These are phyloP conservation scores for Microbotryum intermedium DNA, from an alignment of 1,284 basidiomycete species.

Conservation along the genomic window DNA sequence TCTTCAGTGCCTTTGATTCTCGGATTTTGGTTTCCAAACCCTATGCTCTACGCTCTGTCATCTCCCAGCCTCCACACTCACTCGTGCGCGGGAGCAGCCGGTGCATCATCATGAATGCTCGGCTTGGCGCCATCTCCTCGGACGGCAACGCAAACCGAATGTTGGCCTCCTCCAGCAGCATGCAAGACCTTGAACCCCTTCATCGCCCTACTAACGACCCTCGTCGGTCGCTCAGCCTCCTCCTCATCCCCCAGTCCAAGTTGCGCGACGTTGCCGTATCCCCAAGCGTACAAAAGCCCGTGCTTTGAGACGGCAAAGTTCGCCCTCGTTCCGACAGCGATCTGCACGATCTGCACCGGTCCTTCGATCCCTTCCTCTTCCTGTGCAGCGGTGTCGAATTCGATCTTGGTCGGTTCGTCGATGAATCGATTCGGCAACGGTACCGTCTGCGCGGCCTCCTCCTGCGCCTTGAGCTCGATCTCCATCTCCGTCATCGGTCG, in stretches of 20 bases:
- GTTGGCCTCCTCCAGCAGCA: slow-evolving; percentile 31
- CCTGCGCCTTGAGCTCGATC: slow-evolving; percentile 20
- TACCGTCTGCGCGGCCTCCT: slow-evolving; percentile 36
- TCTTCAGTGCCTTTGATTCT: too few relatives aligned
- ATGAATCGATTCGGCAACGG: slow-evolving; percentile 23
- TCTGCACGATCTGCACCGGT: slow-evolving; percentile 52
- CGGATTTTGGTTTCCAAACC: too few relatives aligned
- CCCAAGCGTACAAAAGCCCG: slow-evolving; percentile 31
- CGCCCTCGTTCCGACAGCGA: slow-evolving; percentile 70
- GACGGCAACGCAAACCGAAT: slow-evolving; percentile 27
- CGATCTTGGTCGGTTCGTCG: slow-evolving; percentile 41
- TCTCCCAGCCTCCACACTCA: too few relatives aligned
- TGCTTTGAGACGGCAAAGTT: slow-evolving; percentile 63
- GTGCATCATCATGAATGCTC: too few relatives aligned
- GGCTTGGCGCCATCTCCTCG: background rate
- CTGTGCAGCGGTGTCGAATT: slow-evolving; percentile 53
- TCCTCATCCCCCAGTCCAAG: slow-evolving; percentile 31
- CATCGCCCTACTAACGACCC: slow-evolving; percentile 24
- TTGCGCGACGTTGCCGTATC: slow-evolving; percentile 23
- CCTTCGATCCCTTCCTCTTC: slow-evolving; percentile 41
- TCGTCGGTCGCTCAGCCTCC: slow-evolving; percentile 24
- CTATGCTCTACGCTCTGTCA: too few relatives aligned
- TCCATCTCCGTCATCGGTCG: background rate
- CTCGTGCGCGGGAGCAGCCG: too few relatives aligned
- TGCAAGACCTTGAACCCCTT: slow-evolving; percentile 23